Evolutionary conservation across 768 basidiomycete species (phyloP), one percentile per base, ranked within the genome.

Genomic region (Termitomyces sp.): DNA sequence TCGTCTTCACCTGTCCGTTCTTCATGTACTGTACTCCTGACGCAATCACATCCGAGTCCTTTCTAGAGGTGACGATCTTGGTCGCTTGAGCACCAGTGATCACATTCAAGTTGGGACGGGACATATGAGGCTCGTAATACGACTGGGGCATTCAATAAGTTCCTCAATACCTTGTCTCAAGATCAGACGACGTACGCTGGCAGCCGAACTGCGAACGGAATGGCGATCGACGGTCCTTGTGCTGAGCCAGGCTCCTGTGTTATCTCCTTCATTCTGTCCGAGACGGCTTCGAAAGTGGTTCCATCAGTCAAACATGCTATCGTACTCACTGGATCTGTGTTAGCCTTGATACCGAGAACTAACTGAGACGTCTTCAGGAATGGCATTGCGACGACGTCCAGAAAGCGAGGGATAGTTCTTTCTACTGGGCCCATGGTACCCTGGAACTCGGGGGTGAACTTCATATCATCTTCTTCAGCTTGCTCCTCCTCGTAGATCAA

Each of bases 31-130:
- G 45, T 4, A 60, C 56, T 1, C 46, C 45, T 8, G 35, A 38
- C 1, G 53, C 46, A 6, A 54, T 17, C 5, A 57, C 11, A 29
- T 29, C 29, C 14, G 38, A 29, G 5, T 41, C 45, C 3, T 42
- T 35, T n/a, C 41, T 21, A 7, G 47, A 44, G 5, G 45, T 38
- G n/a, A 53, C 9, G 9, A 61, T 16, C 6, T 41, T 29, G 0
- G 60, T 55, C 17, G 47, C 60, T 23, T 55, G 37, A 7, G 60
- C 55, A 16, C 47, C 44, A 12, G 59, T 53, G 12, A 60, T 53
- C 9, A 60, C 47, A 2, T 14, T 41, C 19, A 60, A 45, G 27
- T 60, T 60, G 10, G 43, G 11, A 14, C 43, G 50, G 27, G 50
- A 11, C 23, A 35, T 45, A 31, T 56, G 35, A 7, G 59, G 59